A percentile compares a stretch with the other conserved stretches of the same genome.
Evolutionary conservation across 129 eudicot genomes (phyloP).

Genomic region (Centella asiatica): DNA sequence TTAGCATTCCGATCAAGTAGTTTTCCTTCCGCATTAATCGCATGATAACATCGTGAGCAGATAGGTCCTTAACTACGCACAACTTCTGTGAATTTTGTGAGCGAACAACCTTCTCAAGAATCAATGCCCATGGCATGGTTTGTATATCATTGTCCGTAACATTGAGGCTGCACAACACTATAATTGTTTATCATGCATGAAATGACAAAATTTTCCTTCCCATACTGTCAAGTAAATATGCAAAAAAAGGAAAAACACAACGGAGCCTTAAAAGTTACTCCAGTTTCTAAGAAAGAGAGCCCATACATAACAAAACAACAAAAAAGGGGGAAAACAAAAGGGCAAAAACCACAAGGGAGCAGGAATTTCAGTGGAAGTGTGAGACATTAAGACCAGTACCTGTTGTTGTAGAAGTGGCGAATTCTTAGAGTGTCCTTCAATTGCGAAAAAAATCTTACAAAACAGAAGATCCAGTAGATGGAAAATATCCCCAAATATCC

Average conservation of each 20-base stretch:
- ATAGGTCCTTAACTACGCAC: slow-evolving; percentile 81
- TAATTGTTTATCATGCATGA: background rate
- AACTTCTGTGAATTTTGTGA: slow-evolving; percentile 56
- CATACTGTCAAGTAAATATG: background rate
- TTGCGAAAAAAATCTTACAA: slow-evolving; percentile 76
- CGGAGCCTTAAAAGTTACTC: too few relatives aligned
- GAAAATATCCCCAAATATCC: slow-evolving; percentile 87
- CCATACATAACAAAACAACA: too few relatives aligned
- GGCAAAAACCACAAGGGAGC: too few relatives aligned
- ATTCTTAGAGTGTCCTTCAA: slow-evolving; percentile 67
- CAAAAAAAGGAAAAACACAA: too few relatives aligned
- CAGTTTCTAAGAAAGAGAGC: too few relatives aligned
- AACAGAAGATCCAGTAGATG: slow-evolving; percentile 76
- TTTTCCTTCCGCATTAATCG: slow-evolving; percentile 93
- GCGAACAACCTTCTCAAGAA: slow-evolving; percentile 73
- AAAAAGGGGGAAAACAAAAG: too few relatives aligned
- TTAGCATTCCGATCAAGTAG: slow-evolving; percentile 93
- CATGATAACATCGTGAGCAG: slow-evolving; percentile 87
- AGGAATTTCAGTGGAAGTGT: too few relatives aligned
- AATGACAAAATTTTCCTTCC: background rate
- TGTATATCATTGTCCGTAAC: slow-evolving; percentile 80
- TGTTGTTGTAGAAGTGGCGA: slow-evolving; percentile 70
- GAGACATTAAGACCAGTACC: too few relatives aligned
- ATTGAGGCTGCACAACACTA: slow-evolving; percentile 58
- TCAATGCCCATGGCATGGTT: slow-evolving; percentile 80